These are phyloP conservation scores for Starmerella etchellsii DNA, from an alignment of 805 yeast species.

Conservation along the genomic window DNA sequence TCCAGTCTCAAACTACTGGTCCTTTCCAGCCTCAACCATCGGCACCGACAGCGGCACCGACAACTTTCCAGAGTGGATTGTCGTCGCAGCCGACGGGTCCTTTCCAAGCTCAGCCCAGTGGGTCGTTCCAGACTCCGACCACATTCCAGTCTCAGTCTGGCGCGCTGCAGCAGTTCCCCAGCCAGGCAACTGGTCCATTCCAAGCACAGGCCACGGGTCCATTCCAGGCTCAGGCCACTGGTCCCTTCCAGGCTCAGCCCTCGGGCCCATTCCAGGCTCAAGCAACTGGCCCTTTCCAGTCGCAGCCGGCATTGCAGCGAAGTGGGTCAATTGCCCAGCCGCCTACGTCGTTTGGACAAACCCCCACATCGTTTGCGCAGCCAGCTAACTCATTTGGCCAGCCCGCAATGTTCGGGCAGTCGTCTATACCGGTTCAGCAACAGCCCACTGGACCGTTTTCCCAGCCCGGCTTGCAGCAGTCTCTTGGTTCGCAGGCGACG, in stretches of 20 bases:
- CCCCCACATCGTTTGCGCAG: neutral
- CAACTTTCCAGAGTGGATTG: too few species aligned
- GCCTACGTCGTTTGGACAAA: neutral
- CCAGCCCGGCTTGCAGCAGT: constrained; percentile 1
- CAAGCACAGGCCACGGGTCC: neutral
- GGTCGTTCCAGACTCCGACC: constrained; percentile 5
- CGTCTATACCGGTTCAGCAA: neutral
- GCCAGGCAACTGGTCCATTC: neutral
- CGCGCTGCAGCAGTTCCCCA: constrained; percentile 6
- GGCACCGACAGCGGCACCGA: too few species aligned
- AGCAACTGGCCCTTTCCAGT: constrained; percentile 6
- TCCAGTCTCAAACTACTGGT: constrained; percentile 13
- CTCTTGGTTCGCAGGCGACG: constrained; percentile 20
- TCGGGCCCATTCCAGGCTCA: constrained; percentile 15
- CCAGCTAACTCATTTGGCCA: constrained; percentile 1
- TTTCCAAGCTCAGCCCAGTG: constrained; percentile 5
- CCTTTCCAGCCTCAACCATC: constrained; percentile 16
- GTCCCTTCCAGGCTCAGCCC: constrained; percentile 9
- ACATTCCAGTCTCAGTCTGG: constrained; percentile 14
- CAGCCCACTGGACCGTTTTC: constrained; percentile 23
- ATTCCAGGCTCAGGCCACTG: constrained; percentile 20
- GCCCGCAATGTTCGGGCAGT: neutral
- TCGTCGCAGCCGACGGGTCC: neutral
- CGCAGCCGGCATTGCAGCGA: neutral
- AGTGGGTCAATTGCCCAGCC: neutral